phyloP scores from a whole-genome alignment of 2,329 filamentous ascomycete genomes.

The Chrysoporthe puriensis region DNA sequence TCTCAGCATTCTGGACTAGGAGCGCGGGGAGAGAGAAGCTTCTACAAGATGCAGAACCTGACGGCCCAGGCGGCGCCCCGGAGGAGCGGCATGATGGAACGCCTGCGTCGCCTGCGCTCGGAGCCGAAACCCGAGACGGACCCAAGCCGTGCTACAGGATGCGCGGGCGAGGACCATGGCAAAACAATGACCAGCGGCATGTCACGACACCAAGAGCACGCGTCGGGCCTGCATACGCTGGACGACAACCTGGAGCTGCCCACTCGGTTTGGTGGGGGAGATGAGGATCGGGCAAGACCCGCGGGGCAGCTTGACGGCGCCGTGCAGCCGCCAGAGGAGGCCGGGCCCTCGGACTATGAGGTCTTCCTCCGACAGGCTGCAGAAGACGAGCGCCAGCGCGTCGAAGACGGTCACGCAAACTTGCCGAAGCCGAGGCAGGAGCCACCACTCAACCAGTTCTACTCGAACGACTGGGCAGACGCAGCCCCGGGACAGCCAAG shows the following conservation, averaged over 20 bases:
- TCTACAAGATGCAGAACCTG: background rate
- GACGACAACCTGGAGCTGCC: slow-evolving; percentile 19
- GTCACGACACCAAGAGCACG: too few relatives aligned
- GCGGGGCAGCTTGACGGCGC: background rate
- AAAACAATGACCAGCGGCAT: background rate
- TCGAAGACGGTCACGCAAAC: background rate
- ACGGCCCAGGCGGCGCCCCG: background rate
- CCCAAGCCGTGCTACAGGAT: slow-evolving; percentile 2
- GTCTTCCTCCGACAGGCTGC: slow-evolving; percentile 22
- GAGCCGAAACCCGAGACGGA: background rate
- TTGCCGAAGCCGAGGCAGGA: slow-evolving; percentile 8
- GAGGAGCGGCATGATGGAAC: slow-evolving; percentile 26
- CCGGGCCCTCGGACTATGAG: slow-evolving; percentile 18
- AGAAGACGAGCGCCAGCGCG: slow-evolving; percentile 18
- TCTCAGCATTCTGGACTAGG: too few relatives aligned
- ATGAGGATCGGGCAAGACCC: background rate
- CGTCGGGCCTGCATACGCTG: slow-evolving; percentile 18
- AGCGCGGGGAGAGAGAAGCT: too few relatives aligned
- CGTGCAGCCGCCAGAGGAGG: background rate
- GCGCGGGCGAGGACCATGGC: background rate
- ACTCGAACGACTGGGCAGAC: slow-evolving; percentile 19
- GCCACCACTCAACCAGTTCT: slow-evolving; percentile 22
- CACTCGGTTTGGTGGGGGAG: background rate
- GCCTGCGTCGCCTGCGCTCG: slow-evolving; percentile 22
- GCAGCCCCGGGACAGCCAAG: slow-evolving; percentile 5